Conservation (phyloP, 495 filamentous ascomycete species). For the Daldinia decipiens region DNA sequence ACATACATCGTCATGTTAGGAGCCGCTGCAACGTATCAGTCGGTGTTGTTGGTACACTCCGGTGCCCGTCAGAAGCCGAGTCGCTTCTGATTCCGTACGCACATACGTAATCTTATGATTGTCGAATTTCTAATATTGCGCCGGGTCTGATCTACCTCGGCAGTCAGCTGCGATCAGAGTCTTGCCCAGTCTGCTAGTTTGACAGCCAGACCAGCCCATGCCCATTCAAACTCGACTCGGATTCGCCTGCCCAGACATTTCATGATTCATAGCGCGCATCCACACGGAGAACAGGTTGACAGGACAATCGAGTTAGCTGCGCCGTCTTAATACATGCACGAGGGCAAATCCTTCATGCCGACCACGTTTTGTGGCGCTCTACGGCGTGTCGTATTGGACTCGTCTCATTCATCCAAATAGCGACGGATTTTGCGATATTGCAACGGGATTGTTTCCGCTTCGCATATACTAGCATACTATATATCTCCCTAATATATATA, state of each 20-base stretch:
- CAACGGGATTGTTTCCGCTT: constrained; percentile 32
- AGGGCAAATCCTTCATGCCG: constrained; percentile 40
- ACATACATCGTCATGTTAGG: constrained; percentile 10
- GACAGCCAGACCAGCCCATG: not conserved
- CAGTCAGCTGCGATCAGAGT: constrained; percentile 22
- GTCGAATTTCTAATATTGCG: not conserved
- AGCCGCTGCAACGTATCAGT: constrained; percentile 45
- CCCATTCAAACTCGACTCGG: not conserved
- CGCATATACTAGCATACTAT: constrained; percentile 20
- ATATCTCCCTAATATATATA: not conserved
- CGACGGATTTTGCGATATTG: constrained; percentile 40
- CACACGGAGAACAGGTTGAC: constrained; percentile 11
- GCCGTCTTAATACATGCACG: constrained; percentile 35
- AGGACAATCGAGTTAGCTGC: constrained; percentile 12
- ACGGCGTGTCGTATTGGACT: constrained; percentile 32
- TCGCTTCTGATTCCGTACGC: constrained; percentile 1
- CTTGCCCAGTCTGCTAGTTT: not conserved
- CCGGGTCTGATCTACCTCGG: constrained; percentile 27
- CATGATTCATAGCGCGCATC: constrained; percentile 11
- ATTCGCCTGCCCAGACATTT: constrained; percentile 1
- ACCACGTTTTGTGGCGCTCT: constrained; percentile 39
- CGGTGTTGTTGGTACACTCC: constrained; percentile 11
- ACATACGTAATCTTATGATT: constrained; percentile 8
- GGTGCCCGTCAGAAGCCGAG: constrained; percentile 25
- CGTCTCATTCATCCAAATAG: constrained; percentile 41